Base-by-base conservation (phyloP, 2,329 filamentous ascomycete species). In the Sporothrix inflata region DNA sequence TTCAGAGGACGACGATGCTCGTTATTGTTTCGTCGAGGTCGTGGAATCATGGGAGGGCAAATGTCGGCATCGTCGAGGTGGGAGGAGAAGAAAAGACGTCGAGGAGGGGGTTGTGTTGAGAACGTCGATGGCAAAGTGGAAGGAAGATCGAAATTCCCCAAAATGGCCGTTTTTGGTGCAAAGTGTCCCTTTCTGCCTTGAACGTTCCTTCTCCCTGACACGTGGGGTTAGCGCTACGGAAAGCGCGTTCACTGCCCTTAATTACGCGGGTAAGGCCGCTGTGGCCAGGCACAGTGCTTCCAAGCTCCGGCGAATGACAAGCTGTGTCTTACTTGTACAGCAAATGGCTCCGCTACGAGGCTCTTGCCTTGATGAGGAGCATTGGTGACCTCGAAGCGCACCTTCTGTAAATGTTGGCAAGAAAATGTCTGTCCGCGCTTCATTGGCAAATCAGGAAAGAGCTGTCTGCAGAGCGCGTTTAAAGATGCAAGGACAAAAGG, bases 171-270 rank as follows among this genome's bases (percentile, higher is more conserved):
- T 49, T 66, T 49, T 66, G 61, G 63, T 47, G 40, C 42, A 47
- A 66, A 66, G 63, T 66, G 63, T 66, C 63, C 61, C 61, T 66
- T 66, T 49, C 61, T 66, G 21, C 42, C 42, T n/a, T 49, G 38
- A 47, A 19, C 9, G 30, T 8, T 30, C 55, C 12, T 60, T 60
- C 40, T 49, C 40, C 61, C 60, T 45, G 21, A 45, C 60, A 45
- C 60, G 60, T 65, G 38, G 60, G 12, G 60, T 45, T 21, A 45
- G 60, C 60, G 57, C 57, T 42, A 61, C 34, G 21, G 9, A 42
- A 14, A 24, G 34, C 57, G 57, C 34, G 57, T 24, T 61, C 57
- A 42, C 34, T 63, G 38, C 14, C 55, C n/a, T 42, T 0, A 24
- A 38, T 12, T n/a, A 4, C 40, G 21, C 40, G 40, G 40, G 61